Evolutionary conservation across 2,329 filamentous ascomycete species (phyloP).

Genomic region (Lasiodiplodia sp.): DNA sequence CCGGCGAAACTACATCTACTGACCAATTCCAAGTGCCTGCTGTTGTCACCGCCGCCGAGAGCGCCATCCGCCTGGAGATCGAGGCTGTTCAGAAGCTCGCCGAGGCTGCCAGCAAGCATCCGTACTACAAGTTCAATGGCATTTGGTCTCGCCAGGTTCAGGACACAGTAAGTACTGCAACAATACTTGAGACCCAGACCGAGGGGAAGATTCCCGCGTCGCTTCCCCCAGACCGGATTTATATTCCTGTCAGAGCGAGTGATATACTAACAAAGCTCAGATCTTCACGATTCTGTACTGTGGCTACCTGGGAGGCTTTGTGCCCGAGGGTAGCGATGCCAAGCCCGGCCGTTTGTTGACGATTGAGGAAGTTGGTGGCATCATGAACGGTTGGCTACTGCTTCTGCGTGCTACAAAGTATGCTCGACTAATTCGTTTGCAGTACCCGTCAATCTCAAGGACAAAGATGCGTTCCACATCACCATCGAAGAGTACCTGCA

Average conservation of each 20-base stretch:
- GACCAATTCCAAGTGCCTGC: slow-evolving; percentile 64
- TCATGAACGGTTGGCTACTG: slow-evolving; percentile 70
- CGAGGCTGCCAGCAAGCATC: slow-evolving; percentile 79
- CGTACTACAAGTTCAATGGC: slow-evolving; percentile 97
- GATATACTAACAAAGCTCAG: slow-evolving; percentile 45
- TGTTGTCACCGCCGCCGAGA: slow-evolving; percentile 73
- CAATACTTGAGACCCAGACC: background rate
- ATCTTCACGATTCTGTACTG: slow-evolving; percentile 66
- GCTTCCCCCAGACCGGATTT: background rate
- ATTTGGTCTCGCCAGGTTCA: slow-evolving; percentile 88
- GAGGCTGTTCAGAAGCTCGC: slow-evolving; percentile 74
- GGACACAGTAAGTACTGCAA: slow-evolving; percentile 66
- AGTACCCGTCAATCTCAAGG: slow-evolving; percentile 93
- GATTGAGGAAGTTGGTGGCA: slow-evolving; percentile 83
- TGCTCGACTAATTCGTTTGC: slow-evolving; percentile 5
- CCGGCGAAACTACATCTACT: background rate
- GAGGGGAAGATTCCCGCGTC: background rate
- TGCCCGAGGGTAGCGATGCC: slow-evolving; percentile 57
- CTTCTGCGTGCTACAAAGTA: background rate
- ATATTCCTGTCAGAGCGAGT: background rate
- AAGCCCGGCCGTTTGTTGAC: slow-evolving; percentile 74
- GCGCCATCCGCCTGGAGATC: slow-evolving; percentile 74
- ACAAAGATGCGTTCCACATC: slow-evolving; percentile 88
- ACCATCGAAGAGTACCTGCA: slow-evolving; percentile 97
- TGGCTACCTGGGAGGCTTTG: slow-evolving; percentile 82